Base-by-base conservation (phyloP, 176 grass and related monocot genomes). In the Chrysopogon serrulatus region DNA sequence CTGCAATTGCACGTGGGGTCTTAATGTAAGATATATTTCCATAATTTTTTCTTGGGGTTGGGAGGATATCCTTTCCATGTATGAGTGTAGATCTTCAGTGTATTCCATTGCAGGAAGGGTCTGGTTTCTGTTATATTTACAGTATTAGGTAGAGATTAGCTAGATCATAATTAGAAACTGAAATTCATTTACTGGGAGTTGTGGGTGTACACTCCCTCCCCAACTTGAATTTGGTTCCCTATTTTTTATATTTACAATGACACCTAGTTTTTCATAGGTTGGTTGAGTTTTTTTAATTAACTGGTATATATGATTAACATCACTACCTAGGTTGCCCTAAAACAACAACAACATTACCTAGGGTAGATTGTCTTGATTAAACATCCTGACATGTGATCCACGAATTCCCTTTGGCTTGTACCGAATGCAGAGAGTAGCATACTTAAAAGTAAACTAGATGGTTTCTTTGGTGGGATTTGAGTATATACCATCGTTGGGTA, bases 1-100 rank as follows among this genome's bases (percentile, higher is more conserved):
- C 83, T 70, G 96, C 93, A 92, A 96, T 96, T 87, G 91, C 96
- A 83, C 93, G 89, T 62, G 90, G 90, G 82, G 86, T 96, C 45
- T 82, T 99, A 76, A 83, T 94, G 96, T 99, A 92, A 90, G 93
- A 85, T 61, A 66, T 83, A 16, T 3, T 77, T 82, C 42, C 33
- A 87, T 75, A 61, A 69, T 71, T 11, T 24, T 79, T 65, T 27
- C 2, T 32, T 11, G 44, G 27, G 18, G 17, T 6, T 10, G 61
- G 48, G 18, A 77, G 27, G 84, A 40, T 65, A 68, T 82, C 43
- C 49, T 44, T 77, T 76, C 34, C 35, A 18, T 41, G 26, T 78
- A 77, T 51, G 42, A 41, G 40, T 48, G 19, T n/a, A 70, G 15
- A 85, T 10, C 53, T 66, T 61, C 19, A 59, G 12, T 62, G 59